A percentile compares a stretch with the other conserved stretches of the same genome.
Evolutionary conservation across 2,329 filamentous ascomycete species (phyloP).

Genomic region (Cordyceps cateniannulata): DNA sequence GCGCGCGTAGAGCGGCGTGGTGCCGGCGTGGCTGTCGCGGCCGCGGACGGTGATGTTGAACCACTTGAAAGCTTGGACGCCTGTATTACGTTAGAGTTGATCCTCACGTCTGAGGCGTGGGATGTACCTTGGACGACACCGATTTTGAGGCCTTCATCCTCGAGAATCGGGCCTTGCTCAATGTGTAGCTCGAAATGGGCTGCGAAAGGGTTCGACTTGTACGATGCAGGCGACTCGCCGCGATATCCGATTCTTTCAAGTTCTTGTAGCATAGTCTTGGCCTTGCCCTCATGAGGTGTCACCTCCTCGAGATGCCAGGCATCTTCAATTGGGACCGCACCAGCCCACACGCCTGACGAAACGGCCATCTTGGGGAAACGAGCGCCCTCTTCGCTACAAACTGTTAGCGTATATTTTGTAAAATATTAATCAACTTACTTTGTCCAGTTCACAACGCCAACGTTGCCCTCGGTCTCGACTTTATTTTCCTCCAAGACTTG

Average conservation of each 20-base stretch:
- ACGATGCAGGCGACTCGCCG: constrained; percentile 20
- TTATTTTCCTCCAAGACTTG: constrained; percentile 57
- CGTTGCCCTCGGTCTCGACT: constrained; percentile 61
- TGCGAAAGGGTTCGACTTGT: constrained; percentile 47
- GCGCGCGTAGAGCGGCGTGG: constrained; percentile 25
- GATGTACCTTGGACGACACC: constrained; percentile 25
- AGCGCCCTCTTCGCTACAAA: constrained; percentile 66
- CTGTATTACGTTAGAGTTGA: not conserved
- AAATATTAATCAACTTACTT: constrained; percentile 38
- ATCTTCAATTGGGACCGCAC: constrained; percentile 51
- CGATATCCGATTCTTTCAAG: constrained; percentile 63
- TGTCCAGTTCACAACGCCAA: constrained; percentile 74
- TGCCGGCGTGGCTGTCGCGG: constrained; percentile 25
- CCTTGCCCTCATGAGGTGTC: constrained; percentile 20
- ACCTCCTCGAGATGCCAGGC: constrained; percentile 60
- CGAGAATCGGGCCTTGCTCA: constrained; percentile 73
- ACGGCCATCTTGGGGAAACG: constrained; percentile 72
- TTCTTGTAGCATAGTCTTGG: constrained; percentile 32
- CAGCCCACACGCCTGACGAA: constrained; percentile 74
- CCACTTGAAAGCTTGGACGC: constrained; percentile 27
- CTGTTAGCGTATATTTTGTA: not conserved
- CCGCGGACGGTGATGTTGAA: constrained; percentile 24
- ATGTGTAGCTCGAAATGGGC: constrained; percentile 83
- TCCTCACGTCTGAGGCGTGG: not conserved
- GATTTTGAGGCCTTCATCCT: constrained; percentile 30